Base-by-base conservation (phyloP, 164 flowering plant species). In the Sextonia rubra region DNA sequence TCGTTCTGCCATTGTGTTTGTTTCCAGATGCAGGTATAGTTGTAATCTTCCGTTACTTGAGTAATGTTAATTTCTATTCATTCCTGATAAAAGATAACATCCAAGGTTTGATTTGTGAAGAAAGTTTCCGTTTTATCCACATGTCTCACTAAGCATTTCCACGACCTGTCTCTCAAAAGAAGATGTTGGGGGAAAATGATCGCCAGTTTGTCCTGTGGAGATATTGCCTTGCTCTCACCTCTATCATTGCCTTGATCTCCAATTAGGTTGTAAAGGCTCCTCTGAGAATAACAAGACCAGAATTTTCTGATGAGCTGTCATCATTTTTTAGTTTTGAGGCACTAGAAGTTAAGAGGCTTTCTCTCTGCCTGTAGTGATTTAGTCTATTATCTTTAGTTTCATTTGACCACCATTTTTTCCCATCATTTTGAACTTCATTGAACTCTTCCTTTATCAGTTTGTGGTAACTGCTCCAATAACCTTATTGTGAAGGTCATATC, bases 1-100 rank as follows among this genome's bases (percentile, higher is more conserved):
- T 71, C 90, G 96, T 65, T 94, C 98, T 3, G 97, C 88, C 71
- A 94, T 94, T 23, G 84, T 94, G 72, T 92, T 94, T 82, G 91
- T 88, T 71, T 83, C 93, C 18, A 91, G 90, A 2, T 89, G 94
- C 91, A 90, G 96, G 99, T 93, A 83, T 72, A 18, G 6, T 0
- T 44, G 32, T 26, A 9, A 4, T 52, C 29, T 64, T 29, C 18
- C n/a, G 2, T 27, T 5, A 17, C 27, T 30, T 7, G n/a, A 64
- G 17, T 64, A 17, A 27, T 18, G 44, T 64, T 12, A 27, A 25
- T 62, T 27, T 64, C 20, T 27, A 3, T 20, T 52, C n/a, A 52
- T 52, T 20, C 17, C n/a, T 52, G n/a, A 52, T 52, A 52, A 52
- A 52, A 52, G 58, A 52, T 20, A 15, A 15, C n/a, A 52, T 15